Base-by-base conservation (phyloP, 2,329 filamentous ascomycete species). In the Delphinella strobiligena region DNA sequence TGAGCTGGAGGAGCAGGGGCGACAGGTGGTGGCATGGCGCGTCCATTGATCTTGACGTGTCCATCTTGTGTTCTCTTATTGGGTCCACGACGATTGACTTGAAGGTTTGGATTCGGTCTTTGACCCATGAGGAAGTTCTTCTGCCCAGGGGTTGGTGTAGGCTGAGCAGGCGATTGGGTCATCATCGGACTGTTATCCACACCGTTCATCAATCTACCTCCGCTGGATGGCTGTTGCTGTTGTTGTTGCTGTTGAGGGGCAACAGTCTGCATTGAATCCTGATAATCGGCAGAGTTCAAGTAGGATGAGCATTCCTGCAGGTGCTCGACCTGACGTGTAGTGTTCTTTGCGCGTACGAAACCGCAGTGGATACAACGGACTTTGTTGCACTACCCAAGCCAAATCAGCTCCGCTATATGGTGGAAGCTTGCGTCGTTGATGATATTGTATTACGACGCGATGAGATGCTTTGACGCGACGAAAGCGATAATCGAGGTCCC, bases 251-350 rank as follows among this genome's bases (percentile, higher is more conserved):
- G n/a, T 32, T 7, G 30, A 7, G 5, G 11, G 7, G 31, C 27
- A 30, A 11, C 30, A 8, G 36, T 29, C n/a, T 41, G 31, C 27
- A 41, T 30, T 4, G 39, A 16, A 18, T 41, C 39, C 32, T 33
- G 16, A 19, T 41, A 41, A 19, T 68, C 65, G 16, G 61, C 51
- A 5, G 64, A 67, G 22, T 51, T 50, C 12, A 67, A 56, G 46
- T 67, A 69, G 5, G 55, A 50, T 45, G 62, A 56, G 48, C 66
- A 70, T 40, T 58, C 54, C 34, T 64, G 60, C 2, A 70, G 60
- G 46, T 70, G 66, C 44, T 70, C 65, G 43, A 67, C 64, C 51
- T 70, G 66, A 45, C 66, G 61, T 8, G 66, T 69, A 9, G 64
- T 67, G 52, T 70, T 70, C 54, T 67, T 68, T 24, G 66, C 66